A percentile compares a stretch with the other conserved stretches of the same genome.
Evolutionary conservation across 2,329 filamentous ascomycete species (phyloP).

Genomic region (Fusarium secorum): DNA sequence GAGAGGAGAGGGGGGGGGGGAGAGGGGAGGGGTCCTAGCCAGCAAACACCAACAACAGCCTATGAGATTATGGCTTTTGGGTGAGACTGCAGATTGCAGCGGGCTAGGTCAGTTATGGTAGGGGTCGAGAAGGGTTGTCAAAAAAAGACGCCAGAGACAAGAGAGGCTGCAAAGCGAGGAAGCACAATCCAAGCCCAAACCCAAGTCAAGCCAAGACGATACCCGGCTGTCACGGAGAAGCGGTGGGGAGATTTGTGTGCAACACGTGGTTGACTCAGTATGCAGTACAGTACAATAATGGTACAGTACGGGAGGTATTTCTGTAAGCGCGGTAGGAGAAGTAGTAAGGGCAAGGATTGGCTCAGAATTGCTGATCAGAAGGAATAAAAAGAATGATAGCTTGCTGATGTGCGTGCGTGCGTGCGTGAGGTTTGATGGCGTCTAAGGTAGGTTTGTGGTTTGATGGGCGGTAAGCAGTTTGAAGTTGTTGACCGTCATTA

Average conservation of each 20-base stretch:
- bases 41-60: background rate
- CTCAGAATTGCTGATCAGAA: constrained; percentile 23
- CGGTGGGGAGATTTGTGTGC: constrained; percentile 20
- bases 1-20: too few relatives aligned
- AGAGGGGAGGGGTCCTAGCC: constrained; percentile 15
- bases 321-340: constrained; percentile 8
- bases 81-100: constrained; percentile 18
- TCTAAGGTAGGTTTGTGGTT: background rate
- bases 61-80: constrained; percentile 10
- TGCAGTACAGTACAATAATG: constrained; percentile 1
- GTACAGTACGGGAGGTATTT: background rate
- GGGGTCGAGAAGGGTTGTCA: constrained; percentile 8
- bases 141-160: background rate
- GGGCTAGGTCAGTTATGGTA: background rate
- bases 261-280: constrained; percentile 39
- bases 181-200: constrained; percentile 3
- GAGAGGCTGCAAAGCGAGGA: constrained; percentile 8
- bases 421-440: background rate
- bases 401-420: constrained; percentile 13
- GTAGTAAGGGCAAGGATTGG: constrained; percentile 23
- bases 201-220: constrained; percentile 27
- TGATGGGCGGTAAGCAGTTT: constrained; percentile 16
- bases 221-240: constrained; percentile 27
- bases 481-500: constrained; percentile 7
- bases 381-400: constrained; percentile 10